Base-by-base conservation (phyloP, 768 basidiomycete genomes). In the Russula vinacea region DNA sequence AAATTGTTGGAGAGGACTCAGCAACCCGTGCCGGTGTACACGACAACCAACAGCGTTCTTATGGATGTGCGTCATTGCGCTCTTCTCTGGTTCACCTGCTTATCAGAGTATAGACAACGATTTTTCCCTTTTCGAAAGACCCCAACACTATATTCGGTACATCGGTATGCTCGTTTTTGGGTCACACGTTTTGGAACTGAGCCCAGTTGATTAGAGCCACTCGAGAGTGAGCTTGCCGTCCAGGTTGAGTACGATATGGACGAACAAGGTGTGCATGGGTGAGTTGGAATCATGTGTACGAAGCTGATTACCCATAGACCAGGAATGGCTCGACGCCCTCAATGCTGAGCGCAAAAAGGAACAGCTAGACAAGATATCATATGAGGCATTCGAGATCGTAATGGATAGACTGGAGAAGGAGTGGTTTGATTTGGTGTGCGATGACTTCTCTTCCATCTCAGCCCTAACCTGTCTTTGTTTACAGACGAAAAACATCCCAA, bases 191-290 rank as follows among this genome's bases (percentile, higher is more conserved):
- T 17, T n/a, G 24, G 22, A 22, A 10, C 50, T 60, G 50, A 66
- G n/a, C 14, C 60, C 57, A 32, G 58, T 39, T 53, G 53, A 32
- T 26, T 71, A 92, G 94, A 97, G 71, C 96, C 96, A 0, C 78
- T 97, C 68, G 96, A 99, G 73, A 86, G 84, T 53, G 97, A 99
- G 68, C 83, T 98, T 19, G 89, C 89, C 8, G 84, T 85, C 44
- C 94, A 96, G 69, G 96, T 99, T 26, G 97, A 98, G 74, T 99
- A 99, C 79, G 97, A 98, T 73, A 98, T 99, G 94, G 97, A 98
- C 72, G 97, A 98, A 73, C 95, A 98, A 84, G 95, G 94, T 89
- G 42, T 22, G 79, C 5, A 37, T 32, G 29, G 2, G 26, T 16
- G 24, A 19, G 33, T 32, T 32, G 6, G 19, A n/a, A 35, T 26